phyloP scores from a whole-genome alignment of 352 stramenopile genomes.

The Peronospora belbahrii region DNA sequence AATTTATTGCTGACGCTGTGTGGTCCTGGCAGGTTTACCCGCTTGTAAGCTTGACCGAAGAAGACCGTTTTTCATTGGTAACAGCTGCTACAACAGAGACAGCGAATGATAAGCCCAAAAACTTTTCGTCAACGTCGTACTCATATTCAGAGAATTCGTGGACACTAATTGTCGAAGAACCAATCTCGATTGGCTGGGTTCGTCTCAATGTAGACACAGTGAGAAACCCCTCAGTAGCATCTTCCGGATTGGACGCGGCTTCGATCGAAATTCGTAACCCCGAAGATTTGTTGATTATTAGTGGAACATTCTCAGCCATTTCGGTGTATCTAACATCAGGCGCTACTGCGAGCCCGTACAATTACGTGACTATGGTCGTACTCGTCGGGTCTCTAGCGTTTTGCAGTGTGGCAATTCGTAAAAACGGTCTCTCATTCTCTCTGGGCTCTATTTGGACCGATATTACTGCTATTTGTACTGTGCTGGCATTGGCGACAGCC shows the following conservation, averaged over 20 bases:
- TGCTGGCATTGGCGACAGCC: slow-evolving; percentile 58
- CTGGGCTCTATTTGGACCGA: slow-evolving; percentile 83
- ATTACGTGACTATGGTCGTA: slow-evolving; percentile 83
- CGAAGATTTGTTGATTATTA: slow-evolving; percentile 45
- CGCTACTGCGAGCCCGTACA: slow-evolving; percentile 74
- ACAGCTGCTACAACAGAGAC: slow-evolving; percentile 1
- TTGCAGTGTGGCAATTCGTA: slow-evolving; percentile 74
- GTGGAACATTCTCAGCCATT: slow-evolving; percentile 61
- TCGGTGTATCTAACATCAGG: slow-evolving; percentile 57
- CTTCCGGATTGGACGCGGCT: slow-evolving; percentile 60
- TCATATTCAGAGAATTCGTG: slow-evolving; percentile 39
- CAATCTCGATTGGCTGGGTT: slow-evolving; percentile 64
- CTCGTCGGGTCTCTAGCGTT: slow-evolving; percentile 77
- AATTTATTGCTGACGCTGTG: slow-evolving; percentile 35
- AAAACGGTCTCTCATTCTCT: slow-evolving; percentile 76
- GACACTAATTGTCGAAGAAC: slow-evolving; percentile 41
- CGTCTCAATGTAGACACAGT: slow-evolving; percentile 54
- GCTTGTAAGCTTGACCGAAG: slow-evolving; percentile 8
- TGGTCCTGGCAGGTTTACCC: slow-evolving; percentile 49
- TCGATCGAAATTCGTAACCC: slow-evolving; percentile 47
- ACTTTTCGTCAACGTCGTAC: slow-evolving; percentile 25
- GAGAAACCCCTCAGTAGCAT: slow-evolving; percentile 64
- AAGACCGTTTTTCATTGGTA: slow-evolving; percentile 8
- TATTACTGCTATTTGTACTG: slow-evolving; percentile 77
- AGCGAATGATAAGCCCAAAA: slow-evolving; percentile 5